Evolutionary conservation across 768 basidiomycete genomes (phyloP).

Genomic region (Auriscalpium orientale): DNA sequence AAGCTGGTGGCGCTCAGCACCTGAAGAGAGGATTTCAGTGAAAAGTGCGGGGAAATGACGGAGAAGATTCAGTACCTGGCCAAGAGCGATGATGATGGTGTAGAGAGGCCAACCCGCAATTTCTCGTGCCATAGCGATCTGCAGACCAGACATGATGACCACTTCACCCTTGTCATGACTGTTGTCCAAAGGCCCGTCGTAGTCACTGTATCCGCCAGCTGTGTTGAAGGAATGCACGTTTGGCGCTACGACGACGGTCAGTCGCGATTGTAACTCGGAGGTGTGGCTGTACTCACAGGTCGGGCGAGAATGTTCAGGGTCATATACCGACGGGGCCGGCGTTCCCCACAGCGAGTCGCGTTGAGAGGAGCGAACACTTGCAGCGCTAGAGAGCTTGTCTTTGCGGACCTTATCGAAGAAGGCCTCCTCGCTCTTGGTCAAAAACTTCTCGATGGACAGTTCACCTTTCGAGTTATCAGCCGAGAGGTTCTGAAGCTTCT

Average conservation of each 20-base stretch:
- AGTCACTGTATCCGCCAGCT: slow-evolving; percentile 37
- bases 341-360: slow-evolving; percentile 82
- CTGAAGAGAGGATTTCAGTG: slow-evolving; percentile 22
- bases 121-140: slow-evolving; percentile 77
- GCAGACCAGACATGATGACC: slow-evolving; percentile 75
- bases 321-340: slow-evolving; percentile 44
- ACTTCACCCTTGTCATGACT: slow-evolving; percentile 36
- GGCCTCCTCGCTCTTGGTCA: slow-evolving; percentile 85
- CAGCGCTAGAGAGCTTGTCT: slow-evolving; percentile 79
- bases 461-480: slow-evolving; percentile 88
- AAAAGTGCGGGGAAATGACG: slow-evolving; percentile 1
- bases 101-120: slow-evolving; percentile 87
- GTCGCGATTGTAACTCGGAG: slow-evolving; percentile 18
- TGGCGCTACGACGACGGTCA: slow-evolving; percentile 19
- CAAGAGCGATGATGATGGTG: slow-evolving; percentile 79
- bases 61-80: slow-evolving; percentile 46
- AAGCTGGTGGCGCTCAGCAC: slow-evolving; percentile 91
- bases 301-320: slow-evolving; percentile 54
- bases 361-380: slow-evolving; percentile 68
- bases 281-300: slow-evolving; percentile 45
- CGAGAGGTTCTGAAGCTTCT: slow-evolving; percentile 69
- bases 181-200: slow-evolving; percentile 34
- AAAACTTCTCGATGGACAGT: slow-evolving; percentile 84
- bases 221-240: slow-evolving; percentile 43
- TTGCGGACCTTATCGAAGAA: slow-evolving; percentile 89